These are phyloP conservation scores for Diaporthe sp. DNA, from an alignment of 2,329 filamentous ascomycete species.

Conservation along the genomic window DNA sequence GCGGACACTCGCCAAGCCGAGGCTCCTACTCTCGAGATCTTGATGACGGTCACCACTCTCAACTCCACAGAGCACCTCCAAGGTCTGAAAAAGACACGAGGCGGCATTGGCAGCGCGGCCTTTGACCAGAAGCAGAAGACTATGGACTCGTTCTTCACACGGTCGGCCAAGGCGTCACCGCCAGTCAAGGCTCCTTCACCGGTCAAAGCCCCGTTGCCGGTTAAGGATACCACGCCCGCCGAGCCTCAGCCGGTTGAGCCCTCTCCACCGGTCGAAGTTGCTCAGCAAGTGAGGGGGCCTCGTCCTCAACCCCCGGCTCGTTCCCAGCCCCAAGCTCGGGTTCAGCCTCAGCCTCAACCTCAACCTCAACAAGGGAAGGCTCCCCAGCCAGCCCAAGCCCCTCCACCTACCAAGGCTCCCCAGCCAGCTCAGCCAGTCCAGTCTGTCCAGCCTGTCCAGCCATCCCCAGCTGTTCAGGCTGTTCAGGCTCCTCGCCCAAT, in stretches of 20 bases:
- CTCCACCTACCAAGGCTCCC: not conserved
- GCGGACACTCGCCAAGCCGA: not conserved
- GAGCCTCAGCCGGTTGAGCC: not conserved
- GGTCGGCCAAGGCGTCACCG: constrained; percentile 60
- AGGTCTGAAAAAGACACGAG: constrained; percentile 80
- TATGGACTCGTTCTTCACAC: constrained; percentile 78
- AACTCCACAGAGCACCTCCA: constrained; percentile 79
- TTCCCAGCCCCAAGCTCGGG: not conserved
- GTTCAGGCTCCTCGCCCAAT: constrained; percentile 5
- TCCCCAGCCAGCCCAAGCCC: not conserved
- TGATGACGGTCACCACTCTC: constrained; percentile 64
- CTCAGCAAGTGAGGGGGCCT: not conserved
- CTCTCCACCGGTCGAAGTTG: not conserved
- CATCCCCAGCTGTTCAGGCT: not conserved
- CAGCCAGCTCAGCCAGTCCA: not conserved
- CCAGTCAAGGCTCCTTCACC: constrained; percentile 8
- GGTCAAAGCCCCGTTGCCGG: not conserved
- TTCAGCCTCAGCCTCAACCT: not conserved
- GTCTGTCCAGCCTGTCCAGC: not conserved
- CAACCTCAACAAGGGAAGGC: not conserved
- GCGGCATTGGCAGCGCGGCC: constrained; percentile 82
- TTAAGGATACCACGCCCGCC: not conserved
- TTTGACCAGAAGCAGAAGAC: constrained; percentile 82
- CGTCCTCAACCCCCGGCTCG: constrained; percentile 1
- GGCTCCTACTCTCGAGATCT: constrained; percentile 9